Evolutionary conservation across 2,329 filamentous ascomycete species (phyloP).

Genomic region (Diaporthe sp.): DNA sequence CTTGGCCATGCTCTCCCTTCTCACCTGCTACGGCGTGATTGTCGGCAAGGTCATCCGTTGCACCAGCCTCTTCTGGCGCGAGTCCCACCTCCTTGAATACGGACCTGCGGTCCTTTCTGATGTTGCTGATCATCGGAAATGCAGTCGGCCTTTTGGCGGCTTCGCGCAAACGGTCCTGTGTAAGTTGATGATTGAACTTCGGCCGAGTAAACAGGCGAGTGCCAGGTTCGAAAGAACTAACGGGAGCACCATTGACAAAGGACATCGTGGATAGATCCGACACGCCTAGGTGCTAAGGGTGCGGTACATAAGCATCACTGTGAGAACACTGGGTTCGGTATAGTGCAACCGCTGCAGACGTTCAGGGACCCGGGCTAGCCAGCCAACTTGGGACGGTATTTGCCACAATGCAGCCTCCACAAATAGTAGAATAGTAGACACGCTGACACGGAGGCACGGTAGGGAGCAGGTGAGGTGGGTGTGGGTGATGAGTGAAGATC

Average conservation of each 20-base stretch:
- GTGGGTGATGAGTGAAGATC: constrained; percentile 18
- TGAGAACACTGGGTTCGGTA: neutral
- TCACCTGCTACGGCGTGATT: constrained; percentile 45
- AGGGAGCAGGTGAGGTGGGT: constrained; percentile 1
- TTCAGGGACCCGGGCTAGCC: neutral
- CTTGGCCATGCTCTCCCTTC: constrained; percentile 36
- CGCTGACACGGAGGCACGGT: neutral
- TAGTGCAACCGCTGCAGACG: neutral
- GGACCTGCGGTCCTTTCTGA: constrained; percentile 61
- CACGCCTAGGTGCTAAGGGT: neutral
- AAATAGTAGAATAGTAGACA: neutral
- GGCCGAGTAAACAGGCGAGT: constrained; percentile 47
- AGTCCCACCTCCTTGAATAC: constrained; percentile 64
- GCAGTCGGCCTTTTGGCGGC: constrained; percentile 51
- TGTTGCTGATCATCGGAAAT: constrained; percentile 55
- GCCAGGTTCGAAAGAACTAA: neutral
- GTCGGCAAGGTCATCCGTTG: constrained; percentile 36
- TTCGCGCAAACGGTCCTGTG: constrained; percentile 63
- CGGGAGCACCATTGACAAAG: constrained; percentile 11
- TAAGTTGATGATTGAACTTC: constrained; percentile 61
- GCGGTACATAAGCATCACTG: constrained; percentile 1
- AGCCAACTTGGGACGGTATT: constrained; percentile 19
- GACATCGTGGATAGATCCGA: constrained; percentile 13
- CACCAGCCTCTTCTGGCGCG: constrained; percentile 47
- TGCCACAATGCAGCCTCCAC: constrained; percentile 31